Evolutionary conservation across 352 stramenopile genomes (phyloP), one percentile per base, ranked within the genome.

Genomic region (Globisporangium cylindrosporum): DNA sequence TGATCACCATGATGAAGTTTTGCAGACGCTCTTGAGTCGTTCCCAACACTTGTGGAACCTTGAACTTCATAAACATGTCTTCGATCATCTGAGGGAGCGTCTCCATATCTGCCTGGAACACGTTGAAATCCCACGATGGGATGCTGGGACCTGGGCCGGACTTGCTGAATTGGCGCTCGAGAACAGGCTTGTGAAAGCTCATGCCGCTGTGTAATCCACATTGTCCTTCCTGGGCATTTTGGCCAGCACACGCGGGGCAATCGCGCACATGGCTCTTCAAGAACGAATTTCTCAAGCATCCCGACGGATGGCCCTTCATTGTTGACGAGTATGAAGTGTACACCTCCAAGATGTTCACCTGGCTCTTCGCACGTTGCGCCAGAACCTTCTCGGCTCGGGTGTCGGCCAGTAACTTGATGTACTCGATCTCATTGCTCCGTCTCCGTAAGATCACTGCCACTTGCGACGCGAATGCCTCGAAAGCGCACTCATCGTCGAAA

Each of bases 361-460:
- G 84, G 34, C 81, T 90, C 46, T 82, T 86, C 48, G 84, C 85
- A 29, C 82, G 75, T 69, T 92, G 82, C 2, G 82, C 85, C 55
- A 92, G 60, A 27, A 93, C 79, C 57, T 92, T 88, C 48, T 93
- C 88, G 1, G 85, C 77, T 48, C 81, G 75, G 2, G 88, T 94
- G 48, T 94, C 90, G 1, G 84, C 84, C 34, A 97, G 71, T 25
- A 96, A 74, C 73, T 94, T 96, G 54, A 97, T 92, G 72, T 97
- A 94, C 57, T 93, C 80, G 41, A 96, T 94, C 64, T 97, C 91
- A 38, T 92, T 94, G 56, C 73, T 88, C 41, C 90, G 80, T 48
- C 88, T 82, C 14, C 87, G 82, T 36, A 97, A 62, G 32, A 97
- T 93, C 14, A 95, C 83, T 2, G 91, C 90, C 34, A 96, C 90